These are phyloP conservation scores for Rugonectria rugulosa DNA, from an alignment of 2,329 filamentous ascomycete species.

Conservation along the genomic window DNA sequence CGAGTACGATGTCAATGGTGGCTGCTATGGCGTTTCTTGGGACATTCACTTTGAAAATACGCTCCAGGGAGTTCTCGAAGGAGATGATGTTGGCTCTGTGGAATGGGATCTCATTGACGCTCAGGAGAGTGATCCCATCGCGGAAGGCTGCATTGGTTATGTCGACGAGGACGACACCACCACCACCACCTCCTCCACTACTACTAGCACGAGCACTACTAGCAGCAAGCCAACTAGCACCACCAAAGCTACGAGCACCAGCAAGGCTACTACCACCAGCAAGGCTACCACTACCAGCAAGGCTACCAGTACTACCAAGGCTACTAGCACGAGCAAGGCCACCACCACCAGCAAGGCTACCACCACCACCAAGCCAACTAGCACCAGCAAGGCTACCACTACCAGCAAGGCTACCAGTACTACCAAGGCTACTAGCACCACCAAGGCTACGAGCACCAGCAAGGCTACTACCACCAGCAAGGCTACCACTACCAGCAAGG, in stretches of 20 bases:
- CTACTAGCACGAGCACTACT: not conserved
- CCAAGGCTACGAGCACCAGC: not conserved
- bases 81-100: not conserved
- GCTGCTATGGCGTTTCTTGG: slow-evolving; percentile 13
- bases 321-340: too few species aligned
- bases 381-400: not conserved
- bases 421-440: not conserved
- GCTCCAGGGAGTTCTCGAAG: slow-evolving; percentile 1
- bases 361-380: too few species aligned
- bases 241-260: not conserved
- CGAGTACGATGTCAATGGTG: not conserved
- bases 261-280: not conserved
- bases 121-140: not conserved
- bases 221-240: not conserved
- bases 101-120: slow-evolving; percentile 2
- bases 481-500: not conserved
- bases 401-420: not conserved
- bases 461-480: not conserved
- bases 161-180: not conserved
- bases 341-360: not conserved
- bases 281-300: not conserved
- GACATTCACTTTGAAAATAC: slow-evolving; percentile 10
- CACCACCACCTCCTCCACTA: not conserved
- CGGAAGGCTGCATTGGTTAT: slow-evolving; percentile 8
- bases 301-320: not conserved